phyloP scores from a whole-genome alignment of 495 filamentous ascomycete genomes.

The Umbilicaria muhlenbergii region DNA sequence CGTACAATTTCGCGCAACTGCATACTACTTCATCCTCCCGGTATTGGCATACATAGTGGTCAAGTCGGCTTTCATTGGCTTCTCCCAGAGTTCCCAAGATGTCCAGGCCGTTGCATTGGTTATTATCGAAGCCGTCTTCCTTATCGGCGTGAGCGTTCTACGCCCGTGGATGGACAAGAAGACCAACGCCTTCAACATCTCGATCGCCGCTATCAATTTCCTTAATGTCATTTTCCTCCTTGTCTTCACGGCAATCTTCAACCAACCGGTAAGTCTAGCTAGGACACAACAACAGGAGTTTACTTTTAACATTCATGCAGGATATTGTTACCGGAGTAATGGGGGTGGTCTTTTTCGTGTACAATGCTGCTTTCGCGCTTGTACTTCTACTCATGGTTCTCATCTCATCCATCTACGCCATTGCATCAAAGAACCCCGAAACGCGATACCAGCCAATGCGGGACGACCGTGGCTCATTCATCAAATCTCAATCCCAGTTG shows the following conservation, averaged over 20 bases:
- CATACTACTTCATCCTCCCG: slow-evolving; percentile 93
- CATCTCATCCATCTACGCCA: slow-evolving; percentile 63
- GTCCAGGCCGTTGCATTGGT: slow-evolving; percentile 76
- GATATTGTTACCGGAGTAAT: slow-evolving; percentile 81
- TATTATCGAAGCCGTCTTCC: slow-evolving; percentile 66
- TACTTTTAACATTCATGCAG: slow-evolving; percentile 10
- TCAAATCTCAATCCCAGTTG: slow-evolving; percentile 90
- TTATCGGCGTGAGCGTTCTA: slow-evolving; percentile 65
- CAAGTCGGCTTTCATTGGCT: slow-evolving; percentile 84
- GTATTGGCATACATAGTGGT: slow-evolving; percentile 62
- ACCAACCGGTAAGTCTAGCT: slow-evolving; percentile 49
- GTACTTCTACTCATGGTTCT: slow-evolving; percentile 80
- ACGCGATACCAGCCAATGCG: slow-evolving; percentile 92
- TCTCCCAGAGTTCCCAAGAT: slow-evolving; percentile 57
- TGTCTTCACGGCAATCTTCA: slow-evolving; percentile 70
- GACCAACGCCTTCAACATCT: slow-evolving; percentile 93
- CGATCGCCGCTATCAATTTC: slow-evolving; percentile 82
- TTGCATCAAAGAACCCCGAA: slow-evolving; percentile 91
- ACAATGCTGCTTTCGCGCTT: slow-evolving; percentile 77
- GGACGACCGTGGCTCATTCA: slow-evolving; percentile 92
- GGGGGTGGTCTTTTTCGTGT: slow-evolving; percentile 84
- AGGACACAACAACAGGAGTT: background rate
- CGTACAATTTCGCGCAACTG: slow-evolving; percentile 89
- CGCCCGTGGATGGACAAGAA: slow-evolving; percentile 99
- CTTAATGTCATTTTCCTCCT: slow-evolving; percentile 77